Conservation (phyloP, 2,329 filamentous ascomycete species). For the Hypomyces perniciosus region DNA sequence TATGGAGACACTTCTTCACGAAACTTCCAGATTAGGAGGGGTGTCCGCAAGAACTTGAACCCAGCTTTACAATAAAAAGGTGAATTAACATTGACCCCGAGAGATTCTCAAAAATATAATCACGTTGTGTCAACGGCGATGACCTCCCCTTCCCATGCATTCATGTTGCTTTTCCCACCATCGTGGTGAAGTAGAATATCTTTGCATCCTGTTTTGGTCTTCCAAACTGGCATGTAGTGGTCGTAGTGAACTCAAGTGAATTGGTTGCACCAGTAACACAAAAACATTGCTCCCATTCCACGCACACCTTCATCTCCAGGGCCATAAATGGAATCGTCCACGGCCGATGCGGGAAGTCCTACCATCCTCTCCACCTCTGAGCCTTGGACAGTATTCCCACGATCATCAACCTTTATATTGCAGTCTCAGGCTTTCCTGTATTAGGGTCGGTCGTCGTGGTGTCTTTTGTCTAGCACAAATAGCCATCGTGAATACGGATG, state of each 20-base stretch:
- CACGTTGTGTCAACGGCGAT: no score
- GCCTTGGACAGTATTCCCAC: background rate
- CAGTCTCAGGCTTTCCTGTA: background rate
- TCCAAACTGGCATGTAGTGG: constrained; percentile 1
- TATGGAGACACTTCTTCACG: no score
- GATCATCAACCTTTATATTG: background rate
- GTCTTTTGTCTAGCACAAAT: constrained; percentile 5
- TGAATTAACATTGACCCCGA: no score
- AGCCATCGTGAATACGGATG: background rate
- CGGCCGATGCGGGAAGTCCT: background rate
- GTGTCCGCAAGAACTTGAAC: no score
- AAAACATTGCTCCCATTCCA: background rate
- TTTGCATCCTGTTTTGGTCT: background rate
- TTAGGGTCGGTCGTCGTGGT: background rate
- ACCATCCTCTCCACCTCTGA: background rate
- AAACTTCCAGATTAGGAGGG: no score
- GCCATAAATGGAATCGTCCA: no score
- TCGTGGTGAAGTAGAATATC: constrained; percentile 2
- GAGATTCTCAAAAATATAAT: no score
- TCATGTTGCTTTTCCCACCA: background rate
- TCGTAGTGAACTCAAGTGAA: background rate
- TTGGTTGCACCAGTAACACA: background rate
- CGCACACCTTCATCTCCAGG: background rate
- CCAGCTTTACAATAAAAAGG: no score
- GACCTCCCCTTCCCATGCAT: no score